These are phyloP conservation scores for Acanthamoeba sp. DNA, from an alignment of 208 protist species.

Conservation along the genomic window DNA sequence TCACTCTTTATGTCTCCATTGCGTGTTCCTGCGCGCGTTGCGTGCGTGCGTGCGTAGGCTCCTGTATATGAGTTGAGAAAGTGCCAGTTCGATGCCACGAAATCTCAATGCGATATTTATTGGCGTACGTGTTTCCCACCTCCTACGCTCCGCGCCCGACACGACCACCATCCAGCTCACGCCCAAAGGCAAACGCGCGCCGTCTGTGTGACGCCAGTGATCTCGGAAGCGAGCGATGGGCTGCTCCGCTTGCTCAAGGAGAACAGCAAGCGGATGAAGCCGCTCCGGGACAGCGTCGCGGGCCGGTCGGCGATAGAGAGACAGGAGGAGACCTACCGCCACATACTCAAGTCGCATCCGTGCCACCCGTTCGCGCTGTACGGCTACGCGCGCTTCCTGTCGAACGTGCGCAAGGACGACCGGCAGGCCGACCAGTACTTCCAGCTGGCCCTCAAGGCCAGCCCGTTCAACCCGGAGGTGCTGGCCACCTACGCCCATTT, in stretches of 20 bases:
- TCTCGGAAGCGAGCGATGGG: constrained; percentile 12
- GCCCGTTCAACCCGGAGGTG: constrained; percentile 19
- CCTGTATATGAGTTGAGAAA: constrained; percentile 27
- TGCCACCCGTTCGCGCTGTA: constrained; percentile 23
- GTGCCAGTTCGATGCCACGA: neutral
- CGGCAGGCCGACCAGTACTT: constrained; percentile 31
- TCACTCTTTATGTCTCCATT: neutral
- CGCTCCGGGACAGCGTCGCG: neutral
- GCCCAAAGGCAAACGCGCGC: too few relatives aligned
- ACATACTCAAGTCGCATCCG: neutral
- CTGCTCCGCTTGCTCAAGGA: neutral
- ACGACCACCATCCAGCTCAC: neutral
- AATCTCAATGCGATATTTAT: constrained; percentile 25
- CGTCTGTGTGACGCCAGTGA: neutral
- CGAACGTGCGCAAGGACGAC: constrained; percentile 19
- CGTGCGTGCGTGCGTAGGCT: neutral
- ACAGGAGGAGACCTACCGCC: constrained; percentile 35
- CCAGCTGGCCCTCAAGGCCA: constrained; percentile 25
- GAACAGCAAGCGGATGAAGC: constrained; percentile 23
- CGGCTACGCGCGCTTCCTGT: constrained; percentile 37
- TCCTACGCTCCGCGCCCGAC: too few relatives aligned
- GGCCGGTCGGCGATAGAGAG: neutral
- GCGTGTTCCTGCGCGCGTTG: neutral
- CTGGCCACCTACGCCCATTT: constrained; percentile 56
- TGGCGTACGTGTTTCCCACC: neutral